Conservation (phyloP, 2,329 filamentous ascomycete genomes). For the Aspergillus fischeri region DNA sequence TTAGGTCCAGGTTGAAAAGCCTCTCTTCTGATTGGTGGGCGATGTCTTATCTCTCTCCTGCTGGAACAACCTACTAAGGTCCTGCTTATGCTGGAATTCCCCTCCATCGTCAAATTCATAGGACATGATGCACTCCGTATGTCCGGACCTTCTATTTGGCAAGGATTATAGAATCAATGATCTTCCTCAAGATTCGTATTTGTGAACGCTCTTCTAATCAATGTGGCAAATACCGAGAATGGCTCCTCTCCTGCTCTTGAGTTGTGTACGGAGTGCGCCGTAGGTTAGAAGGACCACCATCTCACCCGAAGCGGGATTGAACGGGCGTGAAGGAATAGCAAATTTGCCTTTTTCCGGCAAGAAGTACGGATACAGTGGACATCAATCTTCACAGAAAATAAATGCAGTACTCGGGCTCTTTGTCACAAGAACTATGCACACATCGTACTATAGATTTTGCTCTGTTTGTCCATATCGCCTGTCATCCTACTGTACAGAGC, state of each 20-base stretch:
- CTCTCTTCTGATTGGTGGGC: slow-evolving; percentile 26
- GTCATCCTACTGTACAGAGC: neutral
- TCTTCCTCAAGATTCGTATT: neutral
- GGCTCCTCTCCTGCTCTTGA: neutral
- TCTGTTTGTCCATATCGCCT: neutral
- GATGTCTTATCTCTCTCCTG: slow-evolving; percentile 27
- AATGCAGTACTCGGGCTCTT: neutral
- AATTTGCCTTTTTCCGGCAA: slow-evolving; percentile 6
- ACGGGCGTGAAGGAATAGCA: neutral
- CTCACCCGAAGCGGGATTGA: slow-evolving; percentile 10
- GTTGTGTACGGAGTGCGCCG: neutral
- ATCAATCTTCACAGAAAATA: neutral
- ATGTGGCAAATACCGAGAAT: neutral
- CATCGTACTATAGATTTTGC: neutral
- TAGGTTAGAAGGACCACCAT: neutral
- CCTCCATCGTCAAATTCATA: neutral
- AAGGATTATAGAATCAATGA: neutral
- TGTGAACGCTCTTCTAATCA: neutral
- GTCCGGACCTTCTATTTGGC: neutral
- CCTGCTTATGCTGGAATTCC: neutral
- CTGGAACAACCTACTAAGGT: slow-evolving; percentile 6
- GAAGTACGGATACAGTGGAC: neutral
- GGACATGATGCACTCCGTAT: neutral
- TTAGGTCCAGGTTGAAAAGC: slow-evolving; percentile 27
- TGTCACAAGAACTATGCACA: neutral